Evolutionary conservation across 1,284 basidiomycete species (phyloP), one percentile per base, ranked within the genome.

Genomic region (Meira miltonrushii): DNA sequence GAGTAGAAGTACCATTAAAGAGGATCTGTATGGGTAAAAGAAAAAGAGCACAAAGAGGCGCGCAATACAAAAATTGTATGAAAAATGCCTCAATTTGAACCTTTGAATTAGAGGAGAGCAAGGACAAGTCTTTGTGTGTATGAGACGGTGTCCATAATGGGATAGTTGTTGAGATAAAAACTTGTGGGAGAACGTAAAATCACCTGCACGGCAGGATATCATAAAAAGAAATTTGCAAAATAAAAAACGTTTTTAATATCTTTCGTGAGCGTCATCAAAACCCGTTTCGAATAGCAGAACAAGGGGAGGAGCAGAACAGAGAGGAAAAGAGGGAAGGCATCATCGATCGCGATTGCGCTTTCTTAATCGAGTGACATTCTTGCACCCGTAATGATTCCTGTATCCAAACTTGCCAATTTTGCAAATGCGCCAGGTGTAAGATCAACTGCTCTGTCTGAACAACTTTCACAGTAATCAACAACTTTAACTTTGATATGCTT

Each of bases 351-450:
- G 28, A 33, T 4, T 33, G 3, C n/a, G 5, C 23, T 23, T 25
- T 48, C 46, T 13, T 33, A 33, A 33, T 33, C 43, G 23, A 44
- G 43, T 44, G 43, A 37, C 50, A 53, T 39, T 28, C n/a, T 23
- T 50, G 55, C 39, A 21, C 60, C 59, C 0, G 64, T 54, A 46
- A 77, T 51, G 13, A 75, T 71, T 40, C 74, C 74, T 19, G 61
- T 39, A n/a, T 49, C 38, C 25, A 77, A 66, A 2, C 58, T 33
- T 1, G 68, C 74, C 21, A 77, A 68, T 52, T 61, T 54, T 40
- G 58, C 55, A 64, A 77, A 77, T n/a, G 71, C 67, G 15, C 64
- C 60, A 50, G 65, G 65, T 2, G 64, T 65, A 2, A 60, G 62
- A 50, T 77, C 74, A 43, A 75, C 67, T 54, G 71, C 66, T 2